Base-by-base conservation (phyloP, 768 basidiomycete genomes). In the Rhodotorula sphaerocarpa region DNA sequence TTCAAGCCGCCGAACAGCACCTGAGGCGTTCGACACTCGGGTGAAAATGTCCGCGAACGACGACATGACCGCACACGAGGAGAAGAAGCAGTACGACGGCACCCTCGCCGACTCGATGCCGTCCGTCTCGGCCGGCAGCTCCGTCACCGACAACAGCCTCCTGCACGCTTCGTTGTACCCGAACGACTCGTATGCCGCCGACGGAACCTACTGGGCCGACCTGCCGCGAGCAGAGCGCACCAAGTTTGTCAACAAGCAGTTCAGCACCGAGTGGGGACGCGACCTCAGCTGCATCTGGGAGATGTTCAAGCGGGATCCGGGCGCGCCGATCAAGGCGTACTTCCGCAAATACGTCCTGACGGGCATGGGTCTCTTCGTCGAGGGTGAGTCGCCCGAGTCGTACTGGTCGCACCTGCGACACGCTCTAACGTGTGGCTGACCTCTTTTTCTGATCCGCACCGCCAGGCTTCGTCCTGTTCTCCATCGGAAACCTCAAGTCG, bases 381-480 rank as follows among this genome's bases (percentile, higher is more conserved):
- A 67, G 39, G 66, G 60, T 59, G 42, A 30, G 61, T 42, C 1
- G 20, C 10, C 36, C 3, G 23, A 0, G 27, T 47, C n/a, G n/a
- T 25, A 25, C n/a, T n/a, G n/a, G 44, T 28, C 14, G n/a, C 39
- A 11, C 3, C 10, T n/a, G n/a, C n/a, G n/a, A n/a, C n/a, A n/a
- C n/a, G n/a, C n/a, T n/a, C n/a, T n/a, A n/a, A n/a, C n/a, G n/a
- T n/a, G n/a, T 42, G 31, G 50, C 33, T 41, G 10, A 45, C 36
- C 39, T 61, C 72, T 18, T 73, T 73, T 65, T 72, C n/a, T n/a
- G n/a, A n/a, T n/a, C 31, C 50, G 12, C n/a, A 7, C 31, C 69
- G 20, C 72, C 75, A 63, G 75, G 76, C 41, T 77, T 75, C 59
- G 73, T 74, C 46, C 70, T 78, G 33, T 78, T 78, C 75, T 77